Percentiles rank a stretch among this genome's conserved stretches.
These are phyloP conservation scores for Paracoccidioides lutzii DNA, from an alignment of 2,329 filamentous ascomycete genomes.

Conservation along the genomic window DNA sequence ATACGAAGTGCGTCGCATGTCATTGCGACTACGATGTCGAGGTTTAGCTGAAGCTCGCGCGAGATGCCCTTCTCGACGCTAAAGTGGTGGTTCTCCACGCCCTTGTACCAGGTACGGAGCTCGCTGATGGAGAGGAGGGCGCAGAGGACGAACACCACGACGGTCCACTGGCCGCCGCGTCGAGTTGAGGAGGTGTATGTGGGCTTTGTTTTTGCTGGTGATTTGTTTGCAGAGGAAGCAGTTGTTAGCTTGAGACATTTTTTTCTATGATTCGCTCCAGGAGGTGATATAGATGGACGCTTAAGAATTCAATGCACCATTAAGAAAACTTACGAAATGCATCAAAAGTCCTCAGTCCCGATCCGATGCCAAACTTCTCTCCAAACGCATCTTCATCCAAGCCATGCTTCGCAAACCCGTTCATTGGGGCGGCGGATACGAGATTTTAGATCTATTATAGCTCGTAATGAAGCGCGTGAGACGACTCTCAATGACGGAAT, in stretches of 20 bases:
- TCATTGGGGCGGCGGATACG: conserved; percentile 46
- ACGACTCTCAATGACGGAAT: background rate
- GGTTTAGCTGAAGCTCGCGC: conserved; percentile 81
- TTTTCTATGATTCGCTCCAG: background rate
- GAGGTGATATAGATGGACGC: background rate
- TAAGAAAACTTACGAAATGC: conserved; percentile 65
- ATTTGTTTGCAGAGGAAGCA: conserved; percentile 8
- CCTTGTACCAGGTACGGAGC: conserved; percentile 68
- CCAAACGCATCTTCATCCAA: conserved; percentile 72
- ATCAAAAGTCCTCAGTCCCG: conserved; percentile 71
- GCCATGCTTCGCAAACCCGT: conserved; percentile 58
- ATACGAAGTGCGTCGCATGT: conserved; percentile 76
- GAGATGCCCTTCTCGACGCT: conserved; percentile 84
- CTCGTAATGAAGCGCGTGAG: background rate
- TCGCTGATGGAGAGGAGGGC: conserved; percentile 65
- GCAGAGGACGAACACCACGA: conserved; percentile 65
- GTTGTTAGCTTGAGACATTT: background rate
- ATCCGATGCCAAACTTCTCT: conserved; percentile 47
- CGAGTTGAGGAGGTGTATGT: conserved; percentile 77
- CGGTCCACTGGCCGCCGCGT: conserved; percentile 86
- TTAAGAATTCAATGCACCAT: background rate
- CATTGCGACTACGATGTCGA: conserved; percentile 90
- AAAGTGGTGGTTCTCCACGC: conserved; percentile 77
- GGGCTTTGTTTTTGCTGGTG: conserved; percentile 79
- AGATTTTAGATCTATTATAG: background rate